Evolutionary conservation across 208 protist genomes (phyloP).

Genomic region (Acanthamoeba healyi): DNA sequence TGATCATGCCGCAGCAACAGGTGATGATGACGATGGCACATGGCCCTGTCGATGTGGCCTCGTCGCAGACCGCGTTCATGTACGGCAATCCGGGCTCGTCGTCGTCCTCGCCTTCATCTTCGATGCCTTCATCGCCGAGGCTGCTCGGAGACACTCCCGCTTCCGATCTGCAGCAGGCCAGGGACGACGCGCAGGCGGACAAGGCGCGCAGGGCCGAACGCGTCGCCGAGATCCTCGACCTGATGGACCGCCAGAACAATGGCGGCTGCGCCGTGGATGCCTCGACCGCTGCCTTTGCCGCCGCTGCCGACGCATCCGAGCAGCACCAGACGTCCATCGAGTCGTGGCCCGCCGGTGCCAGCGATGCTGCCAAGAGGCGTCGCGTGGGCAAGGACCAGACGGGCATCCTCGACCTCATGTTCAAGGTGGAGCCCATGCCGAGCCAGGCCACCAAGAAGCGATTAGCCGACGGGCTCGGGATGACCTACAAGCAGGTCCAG

Average conservation of each 20-base stretch:
- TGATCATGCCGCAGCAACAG: background rate
- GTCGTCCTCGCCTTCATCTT: background rate
- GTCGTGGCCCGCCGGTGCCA: background rate
- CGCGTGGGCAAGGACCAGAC: conserved; percentile 79
- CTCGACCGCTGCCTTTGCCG: too few species aligned
- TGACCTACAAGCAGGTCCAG: conserved; percentile 79
- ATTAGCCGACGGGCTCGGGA: conserved; percentile 80
- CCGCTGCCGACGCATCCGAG: background rate
- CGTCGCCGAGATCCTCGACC: conserved; percentile 2
- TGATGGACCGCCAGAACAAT: conserved; percentile 6
- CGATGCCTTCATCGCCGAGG: background rate
- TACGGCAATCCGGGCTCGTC: background rate
- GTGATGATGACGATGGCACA: too few species aligned
- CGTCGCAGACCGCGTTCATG: too few species aligned
- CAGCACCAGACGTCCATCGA: background rate
- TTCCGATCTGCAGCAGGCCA: background rate
- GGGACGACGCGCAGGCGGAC: background rate
- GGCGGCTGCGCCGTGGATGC: too few species aligned
- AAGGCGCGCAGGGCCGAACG: background rate
- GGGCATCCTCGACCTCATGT: conserved; percentile 80
- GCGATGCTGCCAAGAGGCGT: background rate
- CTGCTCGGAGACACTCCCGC: background rate
- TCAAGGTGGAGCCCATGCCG: conserved; percentile 80
- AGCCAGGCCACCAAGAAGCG: conserved; percentile 71
- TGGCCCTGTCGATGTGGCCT: background rate